Conservation (phyloP, 2,329 filamentous ascomycete species). For the Colletotrichum sp. region DNA sequence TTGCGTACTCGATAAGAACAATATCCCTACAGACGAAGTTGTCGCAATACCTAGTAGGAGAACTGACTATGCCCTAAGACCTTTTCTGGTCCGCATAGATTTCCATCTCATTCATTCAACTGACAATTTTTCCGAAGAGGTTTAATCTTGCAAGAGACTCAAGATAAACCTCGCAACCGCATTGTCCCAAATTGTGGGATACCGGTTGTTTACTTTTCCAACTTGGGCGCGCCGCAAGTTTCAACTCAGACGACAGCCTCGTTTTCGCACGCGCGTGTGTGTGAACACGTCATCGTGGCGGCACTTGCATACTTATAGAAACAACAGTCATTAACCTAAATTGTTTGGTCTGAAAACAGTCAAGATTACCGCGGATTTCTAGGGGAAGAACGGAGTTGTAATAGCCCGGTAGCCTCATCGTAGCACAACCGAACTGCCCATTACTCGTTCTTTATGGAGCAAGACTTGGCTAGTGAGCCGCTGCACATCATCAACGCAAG, state of each 20-base stretch:
- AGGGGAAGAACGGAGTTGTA: background rate
- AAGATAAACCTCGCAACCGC: background rate
- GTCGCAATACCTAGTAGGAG: background rate
- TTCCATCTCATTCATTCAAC: background rate
- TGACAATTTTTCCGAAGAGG: background rate
- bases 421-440: background rate
- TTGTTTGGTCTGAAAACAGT: background rate
- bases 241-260: background rate
- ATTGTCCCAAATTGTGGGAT: background rate
- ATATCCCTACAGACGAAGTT: background rate
- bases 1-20: background rate
- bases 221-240: background rate
- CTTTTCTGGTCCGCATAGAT: background rate
- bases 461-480: background rate
- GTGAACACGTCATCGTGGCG: background rate
- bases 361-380: background rate
- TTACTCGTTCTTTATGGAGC: background rate
- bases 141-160: background rate
- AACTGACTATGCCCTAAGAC: background rate
- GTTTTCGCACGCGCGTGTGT: background rate
- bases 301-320: background rate
- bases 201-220: background rate
- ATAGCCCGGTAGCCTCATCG: background rate
- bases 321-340: background rate
- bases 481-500: background rate